Evolutionary conservation across 257 asterid species (phyloP).

Genomic region (Solanum appendiculatum): DNA sequence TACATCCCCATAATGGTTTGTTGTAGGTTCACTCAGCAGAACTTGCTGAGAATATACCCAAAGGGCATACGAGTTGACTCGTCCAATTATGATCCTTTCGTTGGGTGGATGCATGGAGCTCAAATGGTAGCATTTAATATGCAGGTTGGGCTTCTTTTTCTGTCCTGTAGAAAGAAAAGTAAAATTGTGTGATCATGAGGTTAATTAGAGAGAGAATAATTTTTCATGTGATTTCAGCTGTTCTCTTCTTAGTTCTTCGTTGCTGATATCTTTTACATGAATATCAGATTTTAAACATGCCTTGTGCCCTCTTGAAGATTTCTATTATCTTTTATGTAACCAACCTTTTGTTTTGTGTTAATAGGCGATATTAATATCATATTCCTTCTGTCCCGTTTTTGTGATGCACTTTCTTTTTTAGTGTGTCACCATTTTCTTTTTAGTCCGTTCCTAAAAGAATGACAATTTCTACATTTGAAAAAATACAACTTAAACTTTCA

Average conservation of each 20-base stretch:
- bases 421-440: neutral
- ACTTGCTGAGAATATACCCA: conserved; percentile 75
- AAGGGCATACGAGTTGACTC: conserved; percentile 82
- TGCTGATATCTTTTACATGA: neutral
- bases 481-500: neutral
- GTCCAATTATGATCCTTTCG: conserved; percentile 89
- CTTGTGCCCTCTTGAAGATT: neutral
- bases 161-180: neutral
- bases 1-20: neutral
- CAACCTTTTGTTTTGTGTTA: neutral
- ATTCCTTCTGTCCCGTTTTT: neutral
- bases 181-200: neutral
- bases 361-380: neutral
- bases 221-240: neutral
- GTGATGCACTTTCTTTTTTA: neutral
- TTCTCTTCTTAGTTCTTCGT: neutral
- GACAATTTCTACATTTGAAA: neutral
- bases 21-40: conserved; percentile 69
- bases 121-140: conserved; percentile 96
- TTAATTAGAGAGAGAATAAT: neutral
- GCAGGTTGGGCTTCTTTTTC: conserved; percentile 51
- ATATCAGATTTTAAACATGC: neutral
- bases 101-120: conserved; percentile 94
- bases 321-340: neutral
- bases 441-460: neutral